These are phyloP conservation scores for Candida gigantensis DNA, from an alignment of 1,139 yeast species.

Conservation along the genomic window DNA sequence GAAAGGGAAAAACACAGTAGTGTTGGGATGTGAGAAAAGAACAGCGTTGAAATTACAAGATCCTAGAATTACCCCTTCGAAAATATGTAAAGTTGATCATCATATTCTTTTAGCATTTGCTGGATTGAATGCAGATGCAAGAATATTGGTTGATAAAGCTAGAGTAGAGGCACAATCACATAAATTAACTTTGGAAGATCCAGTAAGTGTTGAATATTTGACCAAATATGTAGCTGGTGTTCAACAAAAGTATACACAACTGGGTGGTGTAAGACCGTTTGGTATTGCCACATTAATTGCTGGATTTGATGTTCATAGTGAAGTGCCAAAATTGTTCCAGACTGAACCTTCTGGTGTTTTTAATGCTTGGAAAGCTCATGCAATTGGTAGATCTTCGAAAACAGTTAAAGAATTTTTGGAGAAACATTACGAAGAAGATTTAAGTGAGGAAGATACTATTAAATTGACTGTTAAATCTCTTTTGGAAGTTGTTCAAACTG, in stretches of 20 bases:
- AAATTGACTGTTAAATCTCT: conserved; percentile 82
- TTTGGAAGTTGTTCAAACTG: conserved; percentile 96
- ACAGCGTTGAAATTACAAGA: conserved; percentile 94
- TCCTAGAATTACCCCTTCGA: conserved; percentile 93
- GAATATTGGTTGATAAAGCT: conserved; percentile 92
- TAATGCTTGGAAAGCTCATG: conserved; percentile 99
- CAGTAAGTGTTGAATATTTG: conserved; percentile 88
- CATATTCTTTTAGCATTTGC: conserved; percentile 94
- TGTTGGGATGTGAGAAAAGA: conserved; percentile 94
- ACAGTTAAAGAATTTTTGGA: conserved; percentile 96
- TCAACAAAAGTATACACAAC: conserved; percentile 96
- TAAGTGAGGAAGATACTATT: conserved; percentile 70
- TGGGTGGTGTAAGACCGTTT: conserved; percentile 95
- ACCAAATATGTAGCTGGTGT: conserved; percentile 96
- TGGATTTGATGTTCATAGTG: conserved; percentile 89
- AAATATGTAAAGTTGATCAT: conserved; percentile 87
- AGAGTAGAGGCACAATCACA: conserved; percentile 98
- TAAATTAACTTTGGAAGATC: conserved; percentile 88
- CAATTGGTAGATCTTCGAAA: conserved; percentile 93
- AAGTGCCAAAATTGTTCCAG: conserved; percentile 79
- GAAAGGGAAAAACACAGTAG: conserved; percentile 85
- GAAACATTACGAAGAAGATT: conserved; percentile 76
- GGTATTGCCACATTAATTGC: conserved; percentile 95
- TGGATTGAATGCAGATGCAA: conserved; percentile 96
- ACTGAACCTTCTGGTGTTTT: conserved; percentile 98